Base-by-base conservation (phyloP, 148 eudicot species). In the Vaccinium corymbosum region DNA sequence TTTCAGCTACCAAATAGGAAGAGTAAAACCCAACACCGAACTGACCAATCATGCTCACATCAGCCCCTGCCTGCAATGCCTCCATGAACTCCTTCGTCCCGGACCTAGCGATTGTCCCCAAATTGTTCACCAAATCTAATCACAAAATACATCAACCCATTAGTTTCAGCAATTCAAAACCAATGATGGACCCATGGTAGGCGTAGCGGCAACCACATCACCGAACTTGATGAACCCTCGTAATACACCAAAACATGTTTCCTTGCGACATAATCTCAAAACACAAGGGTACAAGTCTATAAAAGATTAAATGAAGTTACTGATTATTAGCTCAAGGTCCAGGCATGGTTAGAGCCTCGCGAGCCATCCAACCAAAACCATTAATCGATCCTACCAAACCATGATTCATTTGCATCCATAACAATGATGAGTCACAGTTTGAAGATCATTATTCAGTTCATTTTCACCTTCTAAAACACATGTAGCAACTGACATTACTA, bases 21-120 rank as follows among this genome's bases (percentile, higher is more conserved):
- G 80, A 78, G 61, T 78, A 78, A 25, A 78, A 78, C 42, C 80
- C 80, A 25, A 78, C 80, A 22, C 80, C 80, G n/a, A 78, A 78
- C 62, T 78, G 80, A 14, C 80, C 80, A 25, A 78, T 78, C 80
- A 78, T 78, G 80, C 80, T 78, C 13, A 78, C 80, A 27, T 78
- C 80, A 29, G 80, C 80, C 80, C 80, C 80, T 1, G 80, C 80
- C 38, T 78, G 80, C 80, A 78, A 51, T 3, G 80, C 80, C 62
- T 76, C 80, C 80, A 76, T 76, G 80, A 78, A 78, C 49, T 51
- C 80, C 80, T 78, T 78, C 19, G 61, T 78, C 80, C 61, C 61
- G 0, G 80, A 78, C 80, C 80, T 78, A 16, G 80, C 80, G 0
- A 78, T 78, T 52, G 62, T 78, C 80, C 61, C 80, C 80, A 78